Percentiles rank a stretch among this genome's conserved stretches.
These are phyloP conservation scores for Stenocarpella maydis DNA, from an alignment of 2,329 filamentous ascomycete genomes.

Conservation along the genomic window DNA sequence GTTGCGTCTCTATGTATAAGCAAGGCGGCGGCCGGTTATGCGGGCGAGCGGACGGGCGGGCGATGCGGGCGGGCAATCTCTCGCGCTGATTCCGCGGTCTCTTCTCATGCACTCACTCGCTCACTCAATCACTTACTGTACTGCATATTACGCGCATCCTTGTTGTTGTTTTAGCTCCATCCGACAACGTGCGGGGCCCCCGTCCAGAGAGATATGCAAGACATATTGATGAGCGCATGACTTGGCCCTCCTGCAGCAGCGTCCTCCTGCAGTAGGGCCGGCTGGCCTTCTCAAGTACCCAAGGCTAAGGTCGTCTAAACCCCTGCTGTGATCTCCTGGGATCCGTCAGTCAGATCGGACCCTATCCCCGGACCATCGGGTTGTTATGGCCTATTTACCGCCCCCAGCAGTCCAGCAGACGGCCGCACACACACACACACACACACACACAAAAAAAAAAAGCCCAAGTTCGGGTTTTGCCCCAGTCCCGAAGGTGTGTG, in stretches of 20 bases:
- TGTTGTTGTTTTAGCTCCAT: constrained; percentile 19
- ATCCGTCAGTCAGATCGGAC: not conserved
- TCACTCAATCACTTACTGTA: not conserved
- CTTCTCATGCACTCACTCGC: not conserved
- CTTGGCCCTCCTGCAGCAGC: not conserved
- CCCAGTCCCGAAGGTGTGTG: not conserved
- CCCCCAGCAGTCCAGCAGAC: too few relatives aligned
- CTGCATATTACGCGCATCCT: not conserved
- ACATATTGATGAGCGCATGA: constrained; percentile 20
- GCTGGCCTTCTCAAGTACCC: not conserved
- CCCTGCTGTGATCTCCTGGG: not conserved
- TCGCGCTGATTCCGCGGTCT: constrained; percentile 4
- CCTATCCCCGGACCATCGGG: constrained; percentile 3
- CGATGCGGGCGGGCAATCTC: not conserved
- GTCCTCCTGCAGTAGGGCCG: constrained; percentile 18
- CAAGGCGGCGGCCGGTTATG: constrained; percentile 10
- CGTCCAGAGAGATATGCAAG: constrained; percentile 15
- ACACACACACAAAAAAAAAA: too few relatives aligned
- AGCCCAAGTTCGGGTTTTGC: too few relatives aligned
- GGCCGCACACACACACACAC: too few relatives aligned
- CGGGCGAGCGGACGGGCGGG: not conserved
- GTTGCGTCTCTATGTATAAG: too few relatives aligned
- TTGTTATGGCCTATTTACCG: not conserved
- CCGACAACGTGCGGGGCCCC: constrained; percentile 20
- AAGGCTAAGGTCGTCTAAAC: not conserved